These are phyloP conservation scores for Collybiopsis luxurians DNA, from an alignment of 768 basidiomycete genomes.

Conservation along the genomic window DNA sequence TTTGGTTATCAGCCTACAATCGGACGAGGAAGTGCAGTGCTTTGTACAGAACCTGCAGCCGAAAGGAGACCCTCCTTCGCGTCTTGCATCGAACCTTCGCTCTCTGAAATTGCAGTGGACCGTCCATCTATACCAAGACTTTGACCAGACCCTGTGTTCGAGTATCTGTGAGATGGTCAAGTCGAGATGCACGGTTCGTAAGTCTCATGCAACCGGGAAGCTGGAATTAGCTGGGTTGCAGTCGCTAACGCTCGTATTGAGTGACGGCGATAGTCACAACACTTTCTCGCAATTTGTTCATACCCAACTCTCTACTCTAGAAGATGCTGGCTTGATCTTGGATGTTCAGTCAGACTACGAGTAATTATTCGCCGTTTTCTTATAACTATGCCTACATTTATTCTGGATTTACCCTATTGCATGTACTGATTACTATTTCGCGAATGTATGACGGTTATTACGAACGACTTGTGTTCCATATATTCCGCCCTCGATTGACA, in stretches of 20 bases:
- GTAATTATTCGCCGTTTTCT: too few species aligned
- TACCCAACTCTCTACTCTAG: not conserved
- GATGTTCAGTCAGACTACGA: not conserved
- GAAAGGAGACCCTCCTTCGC: not conserved
- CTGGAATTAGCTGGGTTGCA: not conserved
- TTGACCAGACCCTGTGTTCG: not conserved
- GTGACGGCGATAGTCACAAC: not conserved
- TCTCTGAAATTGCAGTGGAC: not conserved
- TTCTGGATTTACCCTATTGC: too few species aligned
- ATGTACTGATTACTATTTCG: not conserved
- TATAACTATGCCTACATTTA: too few species aligned
- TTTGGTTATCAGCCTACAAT: not conserved
- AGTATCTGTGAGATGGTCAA: not conserved
- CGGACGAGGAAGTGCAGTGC: not conserved
- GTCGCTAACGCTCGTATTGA: not conserved
- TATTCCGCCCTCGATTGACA: constrained; percentile 53
- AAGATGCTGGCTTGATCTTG: not conserved
- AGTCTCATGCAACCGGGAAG: not conserved
- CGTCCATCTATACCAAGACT: not conserved
- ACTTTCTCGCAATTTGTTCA: not conserved
- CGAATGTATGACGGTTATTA: not conserved
- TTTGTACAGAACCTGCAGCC: not conserved
- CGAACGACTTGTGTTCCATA: constrained; percentile 25
- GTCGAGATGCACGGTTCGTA: not conserved
- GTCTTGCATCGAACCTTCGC: not conserved